Percentiles rank a stretch among this genome's conserved stretches.
phyloP scores from a whole-genome alignment of 345 rosid genomes.

The Theobroma cacao region DNA sequence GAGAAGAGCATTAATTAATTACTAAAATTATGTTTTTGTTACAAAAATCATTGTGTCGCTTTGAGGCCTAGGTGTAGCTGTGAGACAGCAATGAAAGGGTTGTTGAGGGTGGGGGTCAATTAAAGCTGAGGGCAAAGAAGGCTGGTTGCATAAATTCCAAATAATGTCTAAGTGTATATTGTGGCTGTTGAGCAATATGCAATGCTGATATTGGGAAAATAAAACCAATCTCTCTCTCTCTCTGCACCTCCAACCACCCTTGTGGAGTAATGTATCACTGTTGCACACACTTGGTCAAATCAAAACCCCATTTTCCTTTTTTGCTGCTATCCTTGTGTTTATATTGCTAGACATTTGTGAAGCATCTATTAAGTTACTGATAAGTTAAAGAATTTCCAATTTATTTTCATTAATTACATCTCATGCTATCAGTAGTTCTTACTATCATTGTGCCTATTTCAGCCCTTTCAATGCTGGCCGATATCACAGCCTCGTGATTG shows the following conservation, averaged over 20 bases:
- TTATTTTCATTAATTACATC: background rate
- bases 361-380: background rate
- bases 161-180: background rate
- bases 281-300: background rate
- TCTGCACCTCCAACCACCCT: background rate
- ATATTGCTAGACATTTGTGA: background rate
- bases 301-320: background rate
- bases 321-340: background rate
- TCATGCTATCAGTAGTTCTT: constrained; percentile 3
- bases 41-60: background rate
- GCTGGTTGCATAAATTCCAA: background rate
- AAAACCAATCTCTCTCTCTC: background rate
- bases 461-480: constrained; percentile 93
- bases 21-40: background rate
- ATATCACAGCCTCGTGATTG: constrained; percentile 91
- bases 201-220: background rate
- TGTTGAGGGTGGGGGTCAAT: background rate
- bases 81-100: background rate
- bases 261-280: background rate
- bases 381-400: background rate
- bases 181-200: background rate
- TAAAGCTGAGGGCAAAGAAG: background rate
- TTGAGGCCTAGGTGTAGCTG: background rate
- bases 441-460: constrained; percentile 6
- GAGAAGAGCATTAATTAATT: background rate